Evolutionary conservation across 129 eudicot species (phyloP).

Genomic region (Pittosporum tobira): DNA sequence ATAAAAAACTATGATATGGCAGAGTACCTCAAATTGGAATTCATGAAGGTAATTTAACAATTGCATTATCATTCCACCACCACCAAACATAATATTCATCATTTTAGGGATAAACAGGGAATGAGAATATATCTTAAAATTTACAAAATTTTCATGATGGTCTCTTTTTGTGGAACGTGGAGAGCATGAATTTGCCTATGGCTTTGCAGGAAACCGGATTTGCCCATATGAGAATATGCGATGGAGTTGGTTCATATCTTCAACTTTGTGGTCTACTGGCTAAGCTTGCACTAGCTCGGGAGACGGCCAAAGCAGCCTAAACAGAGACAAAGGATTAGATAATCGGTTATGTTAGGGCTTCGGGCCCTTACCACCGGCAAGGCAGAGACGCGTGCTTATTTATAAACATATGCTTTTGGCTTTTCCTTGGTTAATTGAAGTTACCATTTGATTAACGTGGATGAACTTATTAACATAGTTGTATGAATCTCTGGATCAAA

Average conservation of each 20-base stretch:
- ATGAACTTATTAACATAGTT: too few species aligned
- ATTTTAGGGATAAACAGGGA: too few species aligned
- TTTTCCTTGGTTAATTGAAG: neutral
- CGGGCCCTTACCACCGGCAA: neutral
- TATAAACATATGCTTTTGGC: constrained; percentile 6
- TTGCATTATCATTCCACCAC: too few species aligned
- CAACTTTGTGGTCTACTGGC: constrained; percentile 89
- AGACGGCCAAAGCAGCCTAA: constrained; percentile 76
- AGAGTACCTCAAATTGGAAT: constrained; percentile 83
- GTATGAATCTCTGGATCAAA: too few species aligned
- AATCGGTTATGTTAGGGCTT: neutral
- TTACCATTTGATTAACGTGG: neutral
- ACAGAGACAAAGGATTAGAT: neutral
- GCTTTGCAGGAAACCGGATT: constrained; percentile 82
- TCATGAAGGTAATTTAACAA: constrained; percentile 67
- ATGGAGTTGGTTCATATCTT: constrained; percentile 98
- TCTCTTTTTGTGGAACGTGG: too few species aligned
- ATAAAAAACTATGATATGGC: constrained; percentile 96
- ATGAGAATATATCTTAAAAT: too few species aligned
- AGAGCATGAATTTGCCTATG: neutral
- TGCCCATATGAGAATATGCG: constrained; percentile 97
- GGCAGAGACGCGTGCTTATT: neutral
- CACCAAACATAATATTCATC: too few species aligned
- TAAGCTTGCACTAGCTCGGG: constrained; percentile 63
- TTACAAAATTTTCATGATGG: too few species aligned